These are phyloP conservation scores for Rhodotorula sp. DNA, from an alignment of 1,284 basidiomycete genomes.

Conservation along the genomic window DNA sequence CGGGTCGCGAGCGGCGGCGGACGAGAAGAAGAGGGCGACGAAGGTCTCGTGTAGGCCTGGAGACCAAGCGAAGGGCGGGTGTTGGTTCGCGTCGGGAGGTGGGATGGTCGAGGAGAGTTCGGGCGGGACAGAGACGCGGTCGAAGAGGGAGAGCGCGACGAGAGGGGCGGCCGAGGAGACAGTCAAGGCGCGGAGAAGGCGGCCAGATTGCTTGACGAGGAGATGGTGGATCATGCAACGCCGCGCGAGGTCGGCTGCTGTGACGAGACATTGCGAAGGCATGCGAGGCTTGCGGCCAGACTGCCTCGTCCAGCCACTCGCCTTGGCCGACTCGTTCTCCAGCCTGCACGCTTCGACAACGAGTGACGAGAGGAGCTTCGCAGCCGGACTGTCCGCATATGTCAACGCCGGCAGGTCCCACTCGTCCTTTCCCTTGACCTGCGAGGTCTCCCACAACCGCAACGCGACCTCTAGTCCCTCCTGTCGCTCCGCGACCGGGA, in stretches of 20 bases:
- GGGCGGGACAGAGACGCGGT: background rate
- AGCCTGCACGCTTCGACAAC: constrained; percentile 13
- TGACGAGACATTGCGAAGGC: background rate
- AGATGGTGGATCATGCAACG: constrained; percentile 4
- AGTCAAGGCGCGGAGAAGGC: constrained; percentile 26
- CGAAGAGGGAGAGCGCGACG: constrained; percentile 20
- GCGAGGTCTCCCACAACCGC: constrained; percentile 23
- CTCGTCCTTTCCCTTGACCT: background rate
- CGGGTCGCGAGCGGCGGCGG: constrained; percentile 3
- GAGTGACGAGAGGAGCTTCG: constrained; percentile 9
- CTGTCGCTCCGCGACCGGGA: background rate
- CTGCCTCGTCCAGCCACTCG: background rate
- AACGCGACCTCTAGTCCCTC: constrained; percentile 11
- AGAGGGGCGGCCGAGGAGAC: constrained; percentile 1
- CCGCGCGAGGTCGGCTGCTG: constrained; percentile 14
- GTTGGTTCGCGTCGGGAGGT: background rate
- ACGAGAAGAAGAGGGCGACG: constrained; percentile 23
- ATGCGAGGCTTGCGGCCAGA: background rate
- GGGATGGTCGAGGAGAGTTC: background rate
- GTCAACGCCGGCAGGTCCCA: background rate
- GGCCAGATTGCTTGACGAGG: constrained; percentile 14
- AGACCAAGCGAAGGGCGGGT: constrained; percentile 27
- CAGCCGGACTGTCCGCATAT: background rate
- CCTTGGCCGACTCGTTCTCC: background rate
- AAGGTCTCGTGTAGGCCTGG: constrained; percentile 15